These are phyloP conservation scores for Aspergillus ochraceus DNA, from an alignment of 2,329 filamentous ascomycete species.

Conservation along the genomic window DNA sequence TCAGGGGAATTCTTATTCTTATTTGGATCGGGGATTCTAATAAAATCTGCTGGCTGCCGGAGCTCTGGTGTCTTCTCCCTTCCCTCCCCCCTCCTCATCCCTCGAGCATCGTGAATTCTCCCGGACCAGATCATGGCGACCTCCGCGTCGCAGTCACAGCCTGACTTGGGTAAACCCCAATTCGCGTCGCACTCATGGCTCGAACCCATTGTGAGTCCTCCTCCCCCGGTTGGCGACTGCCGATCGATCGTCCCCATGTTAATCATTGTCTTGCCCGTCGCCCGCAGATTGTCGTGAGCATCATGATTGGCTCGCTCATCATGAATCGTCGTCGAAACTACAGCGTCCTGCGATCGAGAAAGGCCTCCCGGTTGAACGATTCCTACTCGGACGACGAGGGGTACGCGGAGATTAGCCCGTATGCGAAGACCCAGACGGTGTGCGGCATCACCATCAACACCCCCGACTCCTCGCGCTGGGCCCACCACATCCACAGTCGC, in stretches of 20 bases:
- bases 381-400: constrained; percentile 30
- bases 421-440: constrained; percentile 27
- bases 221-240: not conserved
- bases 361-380: constrained; percentile 1
- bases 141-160: constrained; percentile 11
- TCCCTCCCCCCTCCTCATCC: not conserved
- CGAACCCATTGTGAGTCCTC: constrained; percentile 34
- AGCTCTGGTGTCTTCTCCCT: not conserved
- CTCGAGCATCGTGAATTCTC: not conserved
- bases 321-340: constrained; percentile 49
- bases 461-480: constrained; percentile 63
- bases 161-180: constrained; percentile 37
- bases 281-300: constrained; percentile 50
- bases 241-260: not conserved
- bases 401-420: constrained; percentile 41
- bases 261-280: not conserved
- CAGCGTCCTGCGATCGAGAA: constrained; percentile 37
- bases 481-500: constrained; percentile 59
- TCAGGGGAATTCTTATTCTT: not conserved
- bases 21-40: not conserved
- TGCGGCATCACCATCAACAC: constrained; percentile 51
- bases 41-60: not conserved
- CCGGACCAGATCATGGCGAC: not conserved
- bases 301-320: constrained; percentile 51
- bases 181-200: constrained; percentile 36